Conservation (phyloP, 1,284 basidiomycete genomes). For the Phaffia rhodozyma region DNA sequence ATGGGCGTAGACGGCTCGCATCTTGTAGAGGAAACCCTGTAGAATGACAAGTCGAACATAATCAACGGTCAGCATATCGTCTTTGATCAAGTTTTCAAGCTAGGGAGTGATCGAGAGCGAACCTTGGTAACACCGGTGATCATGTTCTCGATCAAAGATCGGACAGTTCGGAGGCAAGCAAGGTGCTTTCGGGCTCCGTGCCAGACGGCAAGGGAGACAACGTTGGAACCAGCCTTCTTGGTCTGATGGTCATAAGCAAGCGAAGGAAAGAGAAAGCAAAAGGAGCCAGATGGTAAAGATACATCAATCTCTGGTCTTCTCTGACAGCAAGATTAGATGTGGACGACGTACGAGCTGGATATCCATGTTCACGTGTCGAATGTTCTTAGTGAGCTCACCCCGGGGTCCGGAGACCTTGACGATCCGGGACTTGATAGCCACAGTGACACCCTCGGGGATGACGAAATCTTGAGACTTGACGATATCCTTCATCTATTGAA, state of each 20-base stretch:
- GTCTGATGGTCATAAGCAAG: constrained; percentile 26
- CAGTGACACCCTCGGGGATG: constrained; percentile 73
- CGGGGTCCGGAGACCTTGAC: constrained; percentile 83
- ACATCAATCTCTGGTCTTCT: background rate
- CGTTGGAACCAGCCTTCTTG: constrained; percentile 43
- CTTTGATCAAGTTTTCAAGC: background rate
- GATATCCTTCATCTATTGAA: constrained; percentile 38
- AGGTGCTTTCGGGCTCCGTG: constrained; percentile 97
- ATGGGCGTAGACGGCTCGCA: constrained; percentile 98
- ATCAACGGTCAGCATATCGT: constrained; percentile 1
- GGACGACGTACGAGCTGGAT: constrained; percentile 57
- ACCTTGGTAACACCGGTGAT: constrained; percentile 92
- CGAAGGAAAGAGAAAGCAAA: constrained; percentile 8
- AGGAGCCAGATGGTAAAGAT: background rate
- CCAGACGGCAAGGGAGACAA: constrained; percentile 91
- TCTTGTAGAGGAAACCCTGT: constrained; percentile 98
- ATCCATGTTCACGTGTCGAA: constrained; percentile 94
- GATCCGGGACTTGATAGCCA: constrained; percentile 74
- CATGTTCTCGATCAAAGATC: constrained; percentile 93
- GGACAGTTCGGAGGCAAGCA: constrained; percentile 92
- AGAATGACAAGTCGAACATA: background rate
- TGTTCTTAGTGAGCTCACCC: constrained; percentile 77
- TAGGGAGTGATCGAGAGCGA: constrained; percentile 22
- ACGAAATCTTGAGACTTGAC: constrained; percentile 64
- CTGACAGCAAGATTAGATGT: background rate